phyloP scores from a whole-genome alignment of 2,329 filamentous ascomycete species.

The Fusarium buxicola region DNA sequence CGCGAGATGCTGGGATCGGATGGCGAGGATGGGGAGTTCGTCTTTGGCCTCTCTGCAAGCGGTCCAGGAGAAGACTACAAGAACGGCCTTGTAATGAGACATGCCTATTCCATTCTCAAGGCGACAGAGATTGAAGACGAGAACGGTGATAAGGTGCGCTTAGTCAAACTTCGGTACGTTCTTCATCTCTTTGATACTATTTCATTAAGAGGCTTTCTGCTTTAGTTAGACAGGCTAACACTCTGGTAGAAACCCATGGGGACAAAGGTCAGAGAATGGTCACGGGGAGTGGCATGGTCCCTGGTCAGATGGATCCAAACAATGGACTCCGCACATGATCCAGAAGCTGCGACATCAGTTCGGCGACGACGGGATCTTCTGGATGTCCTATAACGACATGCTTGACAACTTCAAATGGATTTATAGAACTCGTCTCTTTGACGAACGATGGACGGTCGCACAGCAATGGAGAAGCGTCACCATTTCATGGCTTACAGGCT shows the following conservation, averaged over 20 bases:
- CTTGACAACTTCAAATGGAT: constrained; percentile 58
- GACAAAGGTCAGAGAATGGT: constrained; percentile 59
- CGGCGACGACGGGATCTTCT: constrained; percentile 72
- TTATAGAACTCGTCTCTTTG: constrained; percentile 60
- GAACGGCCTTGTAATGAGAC: constrained; percentile 58
- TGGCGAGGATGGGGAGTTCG: constrained; percentile 74
- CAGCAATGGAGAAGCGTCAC: constrained; percentile 58
- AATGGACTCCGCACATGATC: constrained; percentile 82
- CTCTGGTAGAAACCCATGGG: constrained; percentile 74
- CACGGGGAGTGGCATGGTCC: constrained; percentile 75
- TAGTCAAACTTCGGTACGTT: constrained; percentile 59
- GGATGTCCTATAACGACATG: constrained; percentile 60
- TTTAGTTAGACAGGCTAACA: constrained; percentile 1
- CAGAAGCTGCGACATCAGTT: constrained; percentile 72
- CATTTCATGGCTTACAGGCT: constrained; percentile 59
- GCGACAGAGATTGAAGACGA: constrained; percentile 59
- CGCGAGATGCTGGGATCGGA: constrained; percentile 73
- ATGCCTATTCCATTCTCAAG: constrained; percentile 64
- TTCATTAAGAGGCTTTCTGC: not conserved
- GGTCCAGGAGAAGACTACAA: constrained; percentile 42
- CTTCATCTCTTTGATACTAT: not conserved
- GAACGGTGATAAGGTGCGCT: constrained; percentile 52
- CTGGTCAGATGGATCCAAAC: constrained; percentile 78
- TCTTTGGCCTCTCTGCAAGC: constrained; percentile 61
- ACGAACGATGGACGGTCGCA: constrained; percentile 58